phyloP scores from a whole-genome alignment of 1,139 yeast genomes.

The Chernovozyma sophiae-reginae region DNA sequence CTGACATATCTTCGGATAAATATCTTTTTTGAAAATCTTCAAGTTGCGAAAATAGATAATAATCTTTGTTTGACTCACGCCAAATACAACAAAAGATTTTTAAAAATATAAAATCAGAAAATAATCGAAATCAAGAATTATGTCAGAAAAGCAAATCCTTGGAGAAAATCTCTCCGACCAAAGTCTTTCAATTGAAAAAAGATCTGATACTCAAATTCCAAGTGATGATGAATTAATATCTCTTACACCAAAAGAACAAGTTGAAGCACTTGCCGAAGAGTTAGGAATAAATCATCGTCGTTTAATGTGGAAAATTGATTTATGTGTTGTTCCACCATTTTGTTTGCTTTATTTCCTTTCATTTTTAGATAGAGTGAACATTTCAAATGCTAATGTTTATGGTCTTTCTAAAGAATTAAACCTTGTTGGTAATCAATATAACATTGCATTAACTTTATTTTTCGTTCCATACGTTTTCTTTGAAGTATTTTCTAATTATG shows the following conservation, averaged over 20 bases:
- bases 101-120: too few relatives aligned
- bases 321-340: conserved; percentile 67
- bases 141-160: background rate
- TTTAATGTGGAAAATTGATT: conserved; percentile 60
- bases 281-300: conserved; percentile 37
- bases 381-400: conserved; percentile 68
- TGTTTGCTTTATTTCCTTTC: conserved; percentile 65
- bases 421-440: conserved; percentile 57
- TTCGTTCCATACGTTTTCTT: conserved; percentile 68
- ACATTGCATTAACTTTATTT: conserved; percentile 61
- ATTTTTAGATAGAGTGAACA: conserved; percentile 69
- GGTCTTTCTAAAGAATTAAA: conserved; percentile 53
- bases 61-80: too few relatives aligned
- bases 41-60: too few relatives aligned
- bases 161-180: background rate
- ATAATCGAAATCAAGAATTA: too few relatives aligned
- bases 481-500: conserved; percentile 64
- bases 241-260: conserved; percentile 14
- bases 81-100: too few relatives aligned
- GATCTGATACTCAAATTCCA: background rate
- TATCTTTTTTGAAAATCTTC: too few relatives aligned
- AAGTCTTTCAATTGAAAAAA: background rate
- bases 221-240: background rate
- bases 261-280: conserved; percentile 27
- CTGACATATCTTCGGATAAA: too few relatives aligned